Conservation (phyloP, 305 asterid genomes). For the Fraxinus paxiana region DNA sequence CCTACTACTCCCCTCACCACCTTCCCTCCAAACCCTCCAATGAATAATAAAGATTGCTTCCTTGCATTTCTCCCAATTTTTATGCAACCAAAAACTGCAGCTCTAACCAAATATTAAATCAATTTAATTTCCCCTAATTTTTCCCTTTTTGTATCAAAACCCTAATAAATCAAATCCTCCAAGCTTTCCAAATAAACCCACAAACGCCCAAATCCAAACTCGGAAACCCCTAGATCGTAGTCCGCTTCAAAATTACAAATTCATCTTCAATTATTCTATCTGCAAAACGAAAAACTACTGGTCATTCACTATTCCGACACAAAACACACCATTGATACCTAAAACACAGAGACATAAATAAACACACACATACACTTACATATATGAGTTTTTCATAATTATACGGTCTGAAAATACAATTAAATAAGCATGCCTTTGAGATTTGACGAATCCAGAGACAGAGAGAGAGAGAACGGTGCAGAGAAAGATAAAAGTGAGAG, state of each 20-base stretch:
- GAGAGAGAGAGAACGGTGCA: neutral
- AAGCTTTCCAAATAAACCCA: neutral
- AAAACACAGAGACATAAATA: neutral
- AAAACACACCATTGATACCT: conserved; percentile 12
- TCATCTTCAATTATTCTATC: conserved; percentile 35
- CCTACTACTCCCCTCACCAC: conserved; percentile 36
- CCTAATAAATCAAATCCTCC: conserved; percentile 16
- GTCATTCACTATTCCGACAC: conserved; percentile 27
- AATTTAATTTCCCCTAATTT: conserved; percentile 18
- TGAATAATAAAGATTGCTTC: conserved; percentile 52
- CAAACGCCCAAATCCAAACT: conserved; percentile 12
- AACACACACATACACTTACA: conserved; percentile 8
- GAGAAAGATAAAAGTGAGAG: conserved; percentile 9
- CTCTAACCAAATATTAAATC: conserved; percentile 49
- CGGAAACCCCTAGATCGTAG: conserved; percentile 44
- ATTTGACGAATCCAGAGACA: neutral
- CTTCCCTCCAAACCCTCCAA: conserved; percentile 61
- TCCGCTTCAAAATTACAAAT: neutral
- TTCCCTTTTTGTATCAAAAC: conserved; percentile 18
- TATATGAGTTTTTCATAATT: neutral
- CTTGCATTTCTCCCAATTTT: conserved; percentile 55
- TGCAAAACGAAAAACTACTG: conserved; percentile 34
- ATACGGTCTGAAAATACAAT: neutral
- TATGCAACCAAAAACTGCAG: conserved; percentile 26
- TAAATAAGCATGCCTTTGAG: neutral